A percentile compares a stretch with the other conserved stretches of the same genome.
Conservation (phyloP, 2,329 filamentous ascomycete genomes). For the Aulographum hederae region DNA sequence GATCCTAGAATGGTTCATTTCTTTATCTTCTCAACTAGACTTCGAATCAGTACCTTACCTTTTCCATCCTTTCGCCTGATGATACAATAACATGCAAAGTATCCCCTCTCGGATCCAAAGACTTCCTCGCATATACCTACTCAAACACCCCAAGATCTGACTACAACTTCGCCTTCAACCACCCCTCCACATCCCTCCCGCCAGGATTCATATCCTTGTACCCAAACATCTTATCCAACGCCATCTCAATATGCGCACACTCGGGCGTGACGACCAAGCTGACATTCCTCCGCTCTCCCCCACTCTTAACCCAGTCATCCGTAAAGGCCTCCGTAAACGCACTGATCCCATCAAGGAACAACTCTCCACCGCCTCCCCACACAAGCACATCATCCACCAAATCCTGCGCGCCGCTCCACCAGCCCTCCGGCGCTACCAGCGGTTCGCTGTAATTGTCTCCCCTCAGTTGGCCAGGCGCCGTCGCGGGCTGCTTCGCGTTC, state of each 20-base stretch:
- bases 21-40: too few species aligned
- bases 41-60: too few species aligned
- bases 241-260: conserved; percentile 23
- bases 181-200: conserved; percentile 2
- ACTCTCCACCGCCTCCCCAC: conserved; percentile 35
- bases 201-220: conserved; percentile 3
- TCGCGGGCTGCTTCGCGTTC: neutral
- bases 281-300: neutral
- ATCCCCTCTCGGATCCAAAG: too few species aligned
- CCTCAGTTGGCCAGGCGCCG: neutral
- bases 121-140: too few species aligned
- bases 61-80: too few species aligned
- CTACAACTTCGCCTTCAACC: conserved; percentile 3
- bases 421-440: conserved; percentile 26
- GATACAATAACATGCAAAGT: too few species aligned
- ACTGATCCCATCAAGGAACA: conserved; percentile 36
- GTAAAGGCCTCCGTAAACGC: conserved; percentile 30
- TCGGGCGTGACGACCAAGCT: conserved; percentile 16
- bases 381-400: conserved; percentile 30
- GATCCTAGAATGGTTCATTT: too few species aligned
- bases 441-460: conserved; percentile 37
- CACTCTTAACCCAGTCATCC: conserved; percentile 11
- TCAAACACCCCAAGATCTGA: too few species aligned
- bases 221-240: conserved; percentile 16
- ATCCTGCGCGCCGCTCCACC: conserved; percentile 32